A percentile compares a stretch with the other conserved stretches of the same genome.
These are phyloP conservation scores for Spatholobus suberectus DNA, from an alignment of 306 rosid species.

Conservation along the genomic window DNA sequence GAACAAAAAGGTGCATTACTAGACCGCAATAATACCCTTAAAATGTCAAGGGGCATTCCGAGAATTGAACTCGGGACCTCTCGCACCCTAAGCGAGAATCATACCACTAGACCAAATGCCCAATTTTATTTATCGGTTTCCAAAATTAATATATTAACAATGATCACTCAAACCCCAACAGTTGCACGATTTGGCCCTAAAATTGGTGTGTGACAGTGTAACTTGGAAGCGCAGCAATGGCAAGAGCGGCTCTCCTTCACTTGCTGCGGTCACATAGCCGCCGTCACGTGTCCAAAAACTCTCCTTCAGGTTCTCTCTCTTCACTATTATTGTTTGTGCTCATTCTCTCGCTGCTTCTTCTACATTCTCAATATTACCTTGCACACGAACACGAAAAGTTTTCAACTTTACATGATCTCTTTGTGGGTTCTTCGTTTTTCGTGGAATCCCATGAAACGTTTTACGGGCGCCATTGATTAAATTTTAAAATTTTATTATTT, in stretches of 20 bases:
- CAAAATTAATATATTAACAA: too few relatives aligned
- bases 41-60: conserved; percentile 12
- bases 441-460: background rate
- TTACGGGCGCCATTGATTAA: background rate
- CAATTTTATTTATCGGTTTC: too few relatives aligned
- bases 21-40: too few relatives aligned
- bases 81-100: conserved; percentile 28
- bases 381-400: background rate
- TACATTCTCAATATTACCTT: background rate
- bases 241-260: conserved; percentile 64
- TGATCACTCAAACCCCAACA: background rate
- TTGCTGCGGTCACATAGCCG: conserved; percentile 64
- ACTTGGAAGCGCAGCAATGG: conserved; percentile 48
- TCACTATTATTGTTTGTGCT: background rate
- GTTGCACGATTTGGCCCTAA: background rate
- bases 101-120: conserved; percentile 33
- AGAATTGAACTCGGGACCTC: conserved; percentile 31
- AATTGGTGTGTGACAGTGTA: background rate
- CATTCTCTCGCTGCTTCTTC: background rate
- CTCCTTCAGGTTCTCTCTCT: conserved; percentile 55
- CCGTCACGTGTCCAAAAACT: conserved; percentile 31
- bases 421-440: background rate
- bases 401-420: background rate
- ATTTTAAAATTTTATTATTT: background rate
- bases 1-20: too few relatives aligned